Percentiles rank a stretch among this genome's conserved stretches.
Evolutionary conservation across 768 basidiomycete species (phyloP).

Genomic region (Xerocomus spinulosus): DNA sequence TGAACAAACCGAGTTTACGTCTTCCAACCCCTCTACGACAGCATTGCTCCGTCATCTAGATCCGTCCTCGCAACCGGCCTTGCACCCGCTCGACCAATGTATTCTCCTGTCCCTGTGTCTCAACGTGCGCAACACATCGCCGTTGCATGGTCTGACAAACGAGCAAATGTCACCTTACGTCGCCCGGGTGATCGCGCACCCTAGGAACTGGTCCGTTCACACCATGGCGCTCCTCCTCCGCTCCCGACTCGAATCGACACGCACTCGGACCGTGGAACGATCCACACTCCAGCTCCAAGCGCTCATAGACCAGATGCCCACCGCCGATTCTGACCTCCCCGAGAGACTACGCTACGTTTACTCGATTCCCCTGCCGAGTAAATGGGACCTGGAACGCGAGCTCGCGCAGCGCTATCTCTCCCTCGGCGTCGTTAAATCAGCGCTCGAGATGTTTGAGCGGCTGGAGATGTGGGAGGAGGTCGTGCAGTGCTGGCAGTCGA

Average conservation of each 20-base stretch:
- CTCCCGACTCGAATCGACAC: conserved; percentile 81
- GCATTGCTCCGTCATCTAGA: conserved; percentile 66
- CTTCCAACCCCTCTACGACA: conserved; percentile 49
- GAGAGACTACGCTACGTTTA: conserved; percentile 83
- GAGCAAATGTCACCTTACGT: conserved; percentile 95
- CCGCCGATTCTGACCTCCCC: conserved; percentile 63
- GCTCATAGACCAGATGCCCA: conserved; percentile 94
- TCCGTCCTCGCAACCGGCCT: conserved; percentile 76
- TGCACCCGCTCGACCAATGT: conserved; percentile 92
- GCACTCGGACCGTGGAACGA: conserved; percentile 91
- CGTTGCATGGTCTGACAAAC: conserved; percentile 81
- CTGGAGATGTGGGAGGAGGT: conserved; percentile 99
- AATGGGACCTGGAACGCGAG: conserved; percentile 93
- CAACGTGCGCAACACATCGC: conserved; percentile 85
- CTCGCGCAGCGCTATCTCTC: conserved; percentile 78
- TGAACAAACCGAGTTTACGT: conserved; percentile 90
- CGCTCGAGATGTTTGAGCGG: conserved; percentile 89
- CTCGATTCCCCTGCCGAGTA: conserved; percentile 75
- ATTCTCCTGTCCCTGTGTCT: conserved; percentile 89
- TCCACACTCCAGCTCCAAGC: conserved; percentile 91
- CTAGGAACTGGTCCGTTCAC: conserved; percentile 92
- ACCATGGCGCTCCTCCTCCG: conserved; percentile 94
- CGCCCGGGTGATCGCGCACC: conserved; percentile 81
- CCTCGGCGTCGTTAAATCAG: conserved; percentile 84
- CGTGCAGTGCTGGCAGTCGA: conserved; percentile 77